These are phyloP conservation scores for Chlamydomonas incerta DNA, from an alignment of 139 green algal genomes.

Conservation along the genomic window DNA sequence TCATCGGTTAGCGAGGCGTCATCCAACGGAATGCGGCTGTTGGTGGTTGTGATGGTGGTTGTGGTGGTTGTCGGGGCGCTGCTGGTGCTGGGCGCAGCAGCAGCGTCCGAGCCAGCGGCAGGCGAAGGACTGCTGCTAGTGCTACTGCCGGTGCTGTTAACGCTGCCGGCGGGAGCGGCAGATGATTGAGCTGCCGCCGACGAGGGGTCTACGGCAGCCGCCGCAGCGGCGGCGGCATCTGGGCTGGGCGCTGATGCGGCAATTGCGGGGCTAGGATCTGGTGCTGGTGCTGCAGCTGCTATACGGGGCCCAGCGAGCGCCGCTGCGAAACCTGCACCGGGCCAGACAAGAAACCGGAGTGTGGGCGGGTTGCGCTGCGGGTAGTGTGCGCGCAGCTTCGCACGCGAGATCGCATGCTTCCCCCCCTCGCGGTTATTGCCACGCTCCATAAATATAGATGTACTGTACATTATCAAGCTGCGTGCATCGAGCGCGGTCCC, in stretches of 20 bases:
- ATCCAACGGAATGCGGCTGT: constrained; percentile 4
- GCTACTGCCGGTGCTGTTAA: background rate
- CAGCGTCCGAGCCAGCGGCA: too few species aligned
- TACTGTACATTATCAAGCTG: too few species aligned
- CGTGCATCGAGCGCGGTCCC: too few species aligned
- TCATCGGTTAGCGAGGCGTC: constrained; percentile 53
- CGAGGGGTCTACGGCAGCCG: background rate
- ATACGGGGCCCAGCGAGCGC: background rate
- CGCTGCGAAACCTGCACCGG: background rate
- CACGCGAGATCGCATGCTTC: too few species aligned
- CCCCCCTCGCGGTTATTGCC: too few species aligned
- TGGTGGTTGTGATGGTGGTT: background rate
- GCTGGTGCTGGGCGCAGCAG: background rate
- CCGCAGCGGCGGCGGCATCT: background rate
- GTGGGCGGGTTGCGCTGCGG: too few species aligned
- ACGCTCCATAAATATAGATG: too few species aligned
- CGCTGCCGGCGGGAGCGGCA: background rate
- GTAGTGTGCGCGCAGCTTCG: too few species aligned
- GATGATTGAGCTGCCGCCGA: background rate
- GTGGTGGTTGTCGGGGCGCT: background rate
- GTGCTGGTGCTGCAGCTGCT: background rate
- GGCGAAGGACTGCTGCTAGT: background rate
- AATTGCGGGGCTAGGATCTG: background rate
- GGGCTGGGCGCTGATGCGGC: background rate
- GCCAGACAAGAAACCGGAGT: too few species aligned